A percentile compares a stretch with the other conserved stretches of the same genome.
phyloP scores from a whole-genome alignment of 1,139 yeast genomes.

The Kurtzmaniella natalensis region DNA sequence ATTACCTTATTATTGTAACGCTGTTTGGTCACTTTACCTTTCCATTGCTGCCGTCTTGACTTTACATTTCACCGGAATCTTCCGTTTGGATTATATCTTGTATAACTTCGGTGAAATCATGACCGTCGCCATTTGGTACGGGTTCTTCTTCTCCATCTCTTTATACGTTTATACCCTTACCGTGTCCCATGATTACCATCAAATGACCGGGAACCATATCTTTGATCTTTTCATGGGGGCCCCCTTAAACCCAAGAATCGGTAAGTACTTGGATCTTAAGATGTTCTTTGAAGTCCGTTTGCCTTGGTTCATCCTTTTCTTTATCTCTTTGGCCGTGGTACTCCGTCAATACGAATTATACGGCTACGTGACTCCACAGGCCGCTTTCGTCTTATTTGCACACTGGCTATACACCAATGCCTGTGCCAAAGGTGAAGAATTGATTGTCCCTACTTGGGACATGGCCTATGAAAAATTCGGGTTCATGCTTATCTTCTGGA shows the following conservation, averaged over 20 bases:
- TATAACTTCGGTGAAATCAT: conserved; percentile 87
- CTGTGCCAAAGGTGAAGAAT: conserved; percentile 95
- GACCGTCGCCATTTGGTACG: conserved; percentile 83
- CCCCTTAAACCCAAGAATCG: conserved; percentile 92
- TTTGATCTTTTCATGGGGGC: conserved; percentile 98
- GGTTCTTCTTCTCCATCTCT: conserved; percentile 59
- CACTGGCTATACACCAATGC: conserved; percentile 96
- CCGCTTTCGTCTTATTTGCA: conserved; percentile 68
- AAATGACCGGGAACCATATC: conserved; percentile 86
- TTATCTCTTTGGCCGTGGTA: conserved; percentile 69
- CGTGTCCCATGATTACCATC: conserved; percentile 70
- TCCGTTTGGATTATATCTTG: conserved; percentile 67
- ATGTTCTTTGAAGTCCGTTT: conserved; percentile 96
- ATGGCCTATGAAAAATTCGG: conserved; percentile 99
- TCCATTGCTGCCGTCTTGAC: conserved; percentile 53
- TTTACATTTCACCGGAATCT: conserved; percentile 70
- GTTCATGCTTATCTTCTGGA: conserved; percentile 97
- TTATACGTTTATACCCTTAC: conserved; percentile 62
- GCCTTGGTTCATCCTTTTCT: conserved; percentile 92
- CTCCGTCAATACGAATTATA: conserved; percentile 76
- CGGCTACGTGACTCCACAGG: conserved; percentile 77
- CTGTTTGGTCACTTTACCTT: conserved; percentile 77
- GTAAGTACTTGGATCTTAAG: conserved; percentile 79
- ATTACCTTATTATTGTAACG: conserved; percentile 90
- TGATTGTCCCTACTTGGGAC: conserved; percentile 98